Base-by-base conservation (phyloP, 169 alveolate species). In the Babesia ovis region DNA sequence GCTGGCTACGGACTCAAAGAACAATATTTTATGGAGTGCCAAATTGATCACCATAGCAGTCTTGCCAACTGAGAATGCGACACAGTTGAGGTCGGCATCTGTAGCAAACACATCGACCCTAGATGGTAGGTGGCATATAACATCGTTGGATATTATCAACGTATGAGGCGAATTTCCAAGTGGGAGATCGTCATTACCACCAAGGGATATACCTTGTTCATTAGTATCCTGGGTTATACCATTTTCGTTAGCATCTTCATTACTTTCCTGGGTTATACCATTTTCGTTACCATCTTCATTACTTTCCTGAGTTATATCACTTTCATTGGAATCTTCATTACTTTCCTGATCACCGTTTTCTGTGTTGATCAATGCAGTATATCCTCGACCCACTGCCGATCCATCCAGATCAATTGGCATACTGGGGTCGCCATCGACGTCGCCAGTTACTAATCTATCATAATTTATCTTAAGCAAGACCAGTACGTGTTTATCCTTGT, bases 21-120 rank as follows among this genome's bases (percentile, higher is more conserved):
- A 77, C 16, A 56, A 16, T 8, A 59, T 73, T 27, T 37, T 57
- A 5, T 34, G 23, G 39, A 29, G 18, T 29, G 3, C 31, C 57
- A 73, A 27, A 32, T 73, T 54, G 22, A 73, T 25, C n/a, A 66
- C 41, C 57, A 77, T 42, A 11, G 54, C 68, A 2, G 68, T 61
- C 67, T 41, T 66, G 25, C 81, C 77, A 14, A 68, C 42, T 29
- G 73, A 67, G 39, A 77, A 51, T 14, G 64, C 73, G 12, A 77
- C 42, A 14, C 60, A 48, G 16, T 35, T 32, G 64, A 77, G 64
- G 8, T 54, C 57, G 25, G 57, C 53, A 32, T 77, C 68, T 14
- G 74, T 23, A 12, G 73, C 73, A 23, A 68, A 55, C 35, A 77
- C 79, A 35, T 77, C 84, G 18, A 73, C 41, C 31, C 68, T 73